Conservation (phyloP, 768 basidiomycete genomes). For the Hortiboletus campestris region DNA sequence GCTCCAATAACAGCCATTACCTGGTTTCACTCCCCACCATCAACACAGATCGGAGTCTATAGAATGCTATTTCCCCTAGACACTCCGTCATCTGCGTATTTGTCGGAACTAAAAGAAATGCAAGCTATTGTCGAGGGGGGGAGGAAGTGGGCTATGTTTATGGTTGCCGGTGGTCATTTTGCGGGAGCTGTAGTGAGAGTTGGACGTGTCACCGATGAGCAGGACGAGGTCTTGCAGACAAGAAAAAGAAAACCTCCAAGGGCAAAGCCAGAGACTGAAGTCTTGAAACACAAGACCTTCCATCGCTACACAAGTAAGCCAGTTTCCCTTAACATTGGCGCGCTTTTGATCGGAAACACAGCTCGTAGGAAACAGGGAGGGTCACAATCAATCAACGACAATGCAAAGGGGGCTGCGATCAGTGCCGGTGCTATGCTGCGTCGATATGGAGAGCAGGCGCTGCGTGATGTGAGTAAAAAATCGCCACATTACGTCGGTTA, state of each 20-base stretch:
- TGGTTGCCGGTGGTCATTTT: slow-evolving; percentile 98
- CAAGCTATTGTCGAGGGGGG: slow-evolving; percentile 55
- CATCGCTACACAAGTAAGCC: slow-evolving; percentile 95
- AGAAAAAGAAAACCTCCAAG: slow-evolving; percentile 58
- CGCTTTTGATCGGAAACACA: slow-evolving; percentile 33
- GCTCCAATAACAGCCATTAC: slow-evolving; percentile 65
- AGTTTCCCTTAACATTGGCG: background rate
- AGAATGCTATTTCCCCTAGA: slow-evolving; percentile 63
- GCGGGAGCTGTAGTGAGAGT: slow-evolving; percentile 87
- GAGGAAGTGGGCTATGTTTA: slow-evolving; percentile 89
- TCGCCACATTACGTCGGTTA: background rate
- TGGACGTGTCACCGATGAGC: slow-evolving; percentile 49
- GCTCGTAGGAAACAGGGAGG: slow-evolving; percentile 98
- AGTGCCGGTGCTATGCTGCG: slow-evolving; percentile 93
- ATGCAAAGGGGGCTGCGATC: slow-evolving; percentile 87
- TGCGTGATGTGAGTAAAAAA: slow-evolving; percentile 69
- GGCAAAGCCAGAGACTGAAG: slow-evolving; percentile 74
- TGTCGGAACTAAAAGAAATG: slow-evolving; percentile 63
- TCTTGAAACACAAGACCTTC: slow-evolving; percentile 91
- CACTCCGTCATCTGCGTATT: slow-evolving; percentile 43
- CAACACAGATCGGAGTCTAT: slow-evolving; percentile 90
- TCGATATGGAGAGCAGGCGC: slow-evolving; percentile 91
- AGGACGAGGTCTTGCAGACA: slow-evolving; percentile 35
- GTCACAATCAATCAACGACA: slow-evolving; percentile 88
- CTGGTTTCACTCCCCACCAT: slow-evolving; percentile 89